Conservation (phyloP, 73 alveolate genomes). For the Symbiodinium natans region DNA sequence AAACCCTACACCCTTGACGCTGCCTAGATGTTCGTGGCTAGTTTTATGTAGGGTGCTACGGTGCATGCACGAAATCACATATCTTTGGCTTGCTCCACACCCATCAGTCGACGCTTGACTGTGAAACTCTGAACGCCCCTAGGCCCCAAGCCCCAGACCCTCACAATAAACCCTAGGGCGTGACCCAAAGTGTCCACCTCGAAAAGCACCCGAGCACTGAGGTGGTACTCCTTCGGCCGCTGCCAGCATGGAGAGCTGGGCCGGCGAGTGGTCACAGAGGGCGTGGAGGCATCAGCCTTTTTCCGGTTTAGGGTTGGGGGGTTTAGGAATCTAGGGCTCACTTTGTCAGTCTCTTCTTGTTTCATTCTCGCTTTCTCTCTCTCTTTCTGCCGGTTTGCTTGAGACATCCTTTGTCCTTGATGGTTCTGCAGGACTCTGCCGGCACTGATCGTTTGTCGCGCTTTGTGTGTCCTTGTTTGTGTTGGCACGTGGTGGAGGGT, state of each 20-base stretch:
- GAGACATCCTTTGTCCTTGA: not conserved
- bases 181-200: not conserved
- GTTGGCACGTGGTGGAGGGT: no score
- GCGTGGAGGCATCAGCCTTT: not conserved
- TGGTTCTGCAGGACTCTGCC: no score
- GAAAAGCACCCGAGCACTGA: not conserved
- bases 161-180: not conserved
- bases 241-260: slow-evolving; percentile 51
- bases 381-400: not conserved
- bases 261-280: not conserved
- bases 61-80: no score
- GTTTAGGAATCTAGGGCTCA: no score
- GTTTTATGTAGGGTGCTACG: not conserved
- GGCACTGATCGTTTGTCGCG: no score
- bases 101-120: no score
- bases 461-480: no score
- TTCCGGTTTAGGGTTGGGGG: no score
- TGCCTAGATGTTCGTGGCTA: not conserved
- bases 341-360: no score
- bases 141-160: not conserved
- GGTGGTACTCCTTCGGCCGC: slow-evolving; percentile 74
- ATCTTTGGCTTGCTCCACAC: no score
- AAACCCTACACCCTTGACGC: not conserved
- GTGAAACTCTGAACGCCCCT: no score
- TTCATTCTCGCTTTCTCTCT: not conserved